Percentiles rank a stretch among this genome's conserved stretches.
phyloP scores from a whole-genome alignment of 2,329 filamentous ascomycete genomes.

The Pseudophaeomoniella oleicola region DNA sequence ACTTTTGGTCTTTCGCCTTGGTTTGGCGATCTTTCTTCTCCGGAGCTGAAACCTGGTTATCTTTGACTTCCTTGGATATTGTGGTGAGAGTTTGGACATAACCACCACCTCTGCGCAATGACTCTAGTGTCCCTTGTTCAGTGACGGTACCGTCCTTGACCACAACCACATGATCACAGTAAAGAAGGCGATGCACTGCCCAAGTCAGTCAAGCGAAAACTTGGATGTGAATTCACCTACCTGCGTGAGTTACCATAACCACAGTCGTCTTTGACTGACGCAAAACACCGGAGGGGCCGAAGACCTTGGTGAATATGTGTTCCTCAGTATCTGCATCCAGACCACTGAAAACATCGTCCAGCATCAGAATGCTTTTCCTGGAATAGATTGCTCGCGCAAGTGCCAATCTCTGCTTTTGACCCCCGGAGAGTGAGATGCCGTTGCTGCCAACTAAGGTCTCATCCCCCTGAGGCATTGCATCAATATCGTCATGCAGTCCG shows the following conservation, averaged over 20 bases:
- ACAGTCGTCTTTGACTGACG: slow-evolving; percentile 23
- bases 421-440: slow-evolving; percentile 14
- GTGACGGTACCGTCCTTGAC: slow-evolving; percentile 22
- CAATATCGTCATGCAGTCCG: slow-evolving; percentile 13
- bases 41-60: slow-evolving; percentile 7
- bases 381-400: slow-evolving; percentile 39
- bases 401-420: slow-evolving; percentile 19
- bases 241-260: slow-evolving; percentile 23
- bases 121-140: slow-evolving; percentile 26
- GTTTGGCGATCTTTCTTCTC: slow-evolving; percentile 7
- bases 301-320: slow-evolving; percentile 30
- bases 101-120: slow-evolving; percentile 20
- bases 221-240: slow-evolving; percentile 6
- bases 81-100: slow-evolving; percentile 24
- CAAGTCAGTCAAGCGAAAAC: slow-evolving; percentile 3
- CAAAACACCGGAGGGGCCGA: slow-evolving; percentile 31
- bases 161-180: slow-evolving; percentile 26
- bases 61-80: slow-evolving; percentile 14
- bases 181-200: slow-evolving; percentile 23
- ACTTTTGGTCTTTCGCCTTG: slow-evolving; percentile 6
- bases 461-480: slow-evolving; percentile 9
- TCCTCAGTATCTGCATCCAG: slow-evolving; percentile 35
- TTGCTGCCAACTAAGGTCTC: slow-evolving; percentile 11
- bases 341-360: slow-evolving; percentile 38
- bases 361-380: slow-evolving; percentile 29